Percentiles rank a stretch among this genome's conserved stretches.
These are phyloP conservation scores for Torulaspora quercuum DNA, from an alignment of 805 yeast species.

Conservation along the genomic window DNA sequence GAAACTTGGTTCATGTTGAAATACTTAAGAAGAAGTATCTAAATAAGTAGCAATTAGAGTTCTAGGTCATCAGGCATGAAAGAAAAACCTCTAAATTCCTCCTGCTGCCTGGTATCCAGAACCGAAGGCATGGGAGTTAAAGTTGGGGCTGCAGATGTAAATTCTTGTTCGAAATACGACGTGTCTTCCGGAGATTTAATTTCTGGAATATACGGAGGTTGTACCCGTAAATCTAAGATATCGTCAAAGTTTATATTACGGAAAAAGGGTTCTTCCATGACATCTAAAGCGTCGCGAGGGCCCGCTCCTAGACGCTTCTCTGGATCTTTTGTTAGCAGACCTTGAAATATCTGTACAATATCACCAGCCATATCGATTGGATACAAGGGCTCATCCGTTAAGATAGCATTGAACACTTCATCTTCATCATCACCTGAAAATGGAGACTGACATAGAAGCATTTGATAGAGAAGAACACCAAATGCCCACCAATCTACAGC, in stretches of 20 bases:
- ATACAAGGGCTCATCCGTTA: conserved; percentile 92
- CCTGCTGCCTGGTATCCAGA: conserved; percentile 83
- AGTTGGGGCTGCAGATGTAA: conserved; percentile 90
- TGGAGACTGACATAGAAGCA: conserved; percentile 95
- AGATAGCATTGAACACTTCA: conserved; percentile 93
- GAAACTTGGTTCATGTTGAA: too few species aligned
- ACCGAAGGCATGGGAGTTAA: conserved; percentile 91
- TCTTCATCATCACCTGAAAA: conserved; percentile 97
- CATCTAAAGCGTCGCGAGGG: conserved; percentile 83
- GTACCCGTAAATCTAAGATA: conserved; percentile 62
- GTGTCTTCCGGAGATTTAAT: conserved; percentile 85
- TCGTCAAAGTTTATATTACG: conserved; percentile 87
- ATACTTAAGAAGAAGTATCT: too few species aligned
- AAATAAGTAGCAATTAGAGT: conserved; percentile 24
- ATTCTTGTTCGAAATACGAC: conserved; percentile 89
- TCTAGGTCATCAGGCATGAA: conserved; percentile 64
- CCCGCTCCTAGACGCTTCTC: conserved; percentile 79
- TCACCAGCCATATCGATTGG: conserved; percentile 98
- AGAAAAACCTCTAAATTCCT: conserved; percentile 95
- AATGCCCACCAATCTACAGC: conserved; percentile 99
- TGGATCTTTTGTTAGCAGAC: conserved; percentile 87
- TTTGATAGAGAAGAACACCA: conserved; percentile 93
- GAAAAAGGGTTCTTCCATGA: conserved; percentile 95
- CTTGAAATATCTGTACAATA: conserved; percentile 90
- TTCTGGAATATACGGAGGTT: conserved; percentile 89